Evolutionary conservation across 257 asterid species (phyloP).

Genomic region (Penstemon newberryi): DNA sequence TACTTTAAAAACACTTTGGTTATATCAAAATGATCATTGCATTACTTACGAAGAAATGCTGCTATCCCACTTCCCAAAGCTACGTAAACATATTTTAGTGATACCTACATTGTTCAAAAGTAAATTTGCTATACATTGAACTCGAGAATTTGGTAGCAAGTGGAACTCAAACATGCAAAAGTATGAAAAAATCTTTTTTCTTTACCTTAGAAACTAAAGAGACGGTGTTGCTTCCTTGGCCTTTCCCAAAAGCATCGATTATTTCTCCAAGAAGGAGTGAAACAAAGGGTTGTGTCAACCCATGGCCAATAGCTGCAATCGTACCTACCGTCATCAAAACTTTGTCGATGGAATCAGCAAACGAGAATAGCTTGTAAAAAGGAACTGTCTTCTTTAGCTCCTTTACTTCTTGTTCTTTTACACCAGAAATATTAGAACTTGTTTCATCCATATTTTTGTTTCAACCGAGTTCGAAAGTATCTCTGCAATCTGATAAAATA

Average conservation of each 20-base stretch:
- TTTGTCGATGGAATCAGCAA: slow-evolving; percentile 41
- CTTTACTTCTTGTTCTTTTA: slow-evolving; percentile 13
- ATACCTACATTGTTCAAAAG: slow-evolving; percentile 26
- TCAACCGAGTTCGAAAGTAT: no score
- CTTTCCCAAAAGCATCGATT: slow-evolving; percentile 33
- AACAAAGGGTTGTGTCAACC: slow-evolving; percentile 35
- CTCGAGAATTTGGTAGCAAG: not conserved
- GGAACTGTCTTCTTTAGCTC: slow-evolving; percentile 19
- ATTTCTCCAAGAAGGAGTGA: slow-evolving; percentile 35
- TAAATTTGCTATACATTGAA: not conserved
- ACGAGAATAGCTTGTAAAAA: slow-evolving; percentile 39
- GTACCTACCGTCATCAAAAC: slow-evolving; percentile 41
- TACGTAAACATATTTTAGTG: slow-evolving; percentile 41
- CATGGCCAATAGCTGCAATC: slow-evolving; percentile 39
- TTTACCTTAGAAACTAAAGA: slow-evolving; percentile 32
- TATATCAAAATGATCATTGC: not conserved
- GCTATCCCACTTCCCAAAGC: slow-evolving; percentile 48
- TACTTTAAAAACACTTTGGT: not conserved
- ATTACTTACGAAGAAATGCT: slow-evolving; percentile 47
- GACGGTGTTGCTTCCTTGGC: slow-evolving; percentile 8
- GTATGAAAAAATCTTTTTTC: not conserved
- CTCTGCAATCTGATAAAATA: no score
- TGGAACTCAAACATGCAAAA: no score
- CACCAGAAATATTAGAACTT: not conserved
- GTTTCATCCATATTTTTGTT: slow-evolving; percentile 11